These are phyloP conservation scores for Stachybotrys chlorohalonatus DNA, from an alignment of 2,329 filamentous ascomycete genomes.

Conservation along the genomic window DNA sequence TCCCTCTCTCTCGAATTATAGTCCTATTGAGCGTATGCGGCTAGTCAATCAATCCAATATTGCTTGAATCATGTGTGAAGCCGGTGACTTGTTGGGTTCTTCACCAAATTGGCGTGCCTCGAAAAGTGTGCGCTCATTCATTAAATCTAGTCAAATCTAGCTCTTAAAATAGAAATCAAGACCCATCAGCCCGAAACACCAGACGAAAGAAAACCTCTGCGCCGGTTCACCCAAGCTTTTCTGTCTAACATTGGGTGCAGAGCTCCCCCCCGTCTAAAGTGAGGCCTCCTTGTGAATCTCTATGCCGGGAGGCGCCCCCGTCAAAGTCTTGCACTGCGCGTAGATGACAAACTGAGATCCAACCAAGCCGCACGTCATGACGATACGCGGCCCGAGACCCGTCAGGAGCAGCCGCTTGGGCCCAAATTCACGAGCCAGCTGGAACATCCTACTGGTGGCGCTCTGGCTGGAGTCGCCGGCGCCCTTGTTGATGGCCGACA, in stretches of 20 bases:
- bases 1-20: too few relatives aligned
- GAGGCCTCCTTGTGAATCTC: conserved; percentile 40
- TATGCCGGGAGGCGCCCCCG: conserved; percentile 39
- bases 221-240: neutral
- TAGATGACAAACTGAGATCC: conserved; percentile 47
- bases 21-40: too few relatives aligned
- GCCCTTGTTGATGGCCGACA: conserved; percentile 48
- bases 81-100: too few relatives aligned
- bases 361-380: conserved; percentile 46
- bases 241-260: too few relatives aligned
- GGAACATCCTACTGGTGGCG: conserved; percentile 40
- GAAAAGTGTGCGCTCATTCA: neutral
- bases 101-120: too few relatives aligned
- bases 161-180: neutral
- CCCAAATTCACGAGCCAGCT: conserved; percentile 41
- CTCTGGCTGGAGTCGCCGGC: conserved; percentile 38
- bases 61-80: too few relatives aligned
- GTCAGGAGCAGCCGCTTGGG: conserved; percentile 36
- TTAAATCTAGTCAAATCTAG: neutral
- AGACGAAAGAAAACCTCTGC: neutral
- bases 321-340: conserved; percentile 43
- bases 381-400: conserved; percentile 39
- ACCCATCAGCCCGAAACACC: neutral
- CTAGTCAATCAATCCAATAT: too few relatives aligned
- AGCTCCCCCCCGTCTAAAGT: conserved; percentile 1